These are phyloP conservation scores for Geotrichum candidum DNA, from an alignment of 1,139 yeast genomes.

Conservation along the genomic window DNA sequence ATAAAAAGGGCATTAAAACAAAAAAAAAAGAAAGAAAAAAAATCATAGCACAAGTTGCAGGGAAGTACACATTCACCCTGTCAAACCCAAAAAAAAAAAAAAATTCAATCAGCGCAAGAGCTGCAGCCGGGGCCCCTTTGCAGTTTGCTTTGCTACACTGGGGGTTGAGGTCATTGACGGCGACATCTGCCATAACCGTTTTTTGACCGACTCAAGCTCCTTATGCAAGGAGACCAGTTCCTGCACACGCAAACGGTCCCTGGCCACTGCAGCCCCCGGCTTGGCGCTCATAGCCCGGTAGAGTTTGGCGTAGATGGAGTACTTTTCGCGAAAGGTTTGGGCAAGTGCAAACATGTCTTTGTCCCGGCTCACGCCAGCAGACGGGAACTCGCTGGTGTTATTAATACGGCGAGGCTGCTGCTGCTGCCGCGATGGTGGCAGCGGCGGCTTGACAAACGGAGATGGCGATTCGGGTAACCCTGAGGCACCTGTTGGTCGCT, in stretches of 20 bases:
- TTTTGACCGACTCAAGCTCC: constrained; percentile 37
- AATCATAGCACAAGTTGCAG: no score
- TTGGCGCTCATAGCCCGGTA: constrained; percentile 30
- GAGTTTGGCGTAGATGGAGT: constrained; percentile 35
- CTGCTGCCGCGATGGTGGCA: neutral
- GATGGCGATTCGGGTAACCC: neutral
- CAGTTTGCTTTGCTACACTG: neutral
- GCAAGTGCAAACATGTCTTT: constrained; percentile 36
- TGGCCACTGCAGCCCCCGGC: neutral
- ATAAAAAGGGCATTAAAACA: no score
- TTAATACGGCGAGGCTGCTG: neutral
- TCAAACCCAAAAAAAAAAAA: neutral
- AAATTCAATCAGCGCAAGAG: neutral
- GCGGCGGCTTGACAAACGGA: neutral
- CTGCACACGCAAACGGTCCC: constrained; percentile 19
- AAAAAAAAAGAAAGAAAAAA: no score
- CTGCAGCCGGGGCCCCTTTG: neutral
- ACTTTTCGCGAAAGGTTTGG: constrained; percentile 32
- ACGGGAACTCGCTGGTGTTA: neutral
- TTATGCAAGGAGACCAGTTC: constrained; percentile 34
- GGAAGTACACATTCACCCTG: no score
- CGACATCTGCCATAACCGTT: constrained; percentile 32
- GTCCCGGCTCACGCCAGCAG: constrained; percentile 14
- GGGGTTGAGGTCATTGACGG: neutral
- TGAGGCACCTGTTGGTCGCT: neutral